These are phyloP conservation scores for Niebla homalea DNA, from an alignment of 495 filamentous ascomycete species.

Conservation along the genomic window DNA sequence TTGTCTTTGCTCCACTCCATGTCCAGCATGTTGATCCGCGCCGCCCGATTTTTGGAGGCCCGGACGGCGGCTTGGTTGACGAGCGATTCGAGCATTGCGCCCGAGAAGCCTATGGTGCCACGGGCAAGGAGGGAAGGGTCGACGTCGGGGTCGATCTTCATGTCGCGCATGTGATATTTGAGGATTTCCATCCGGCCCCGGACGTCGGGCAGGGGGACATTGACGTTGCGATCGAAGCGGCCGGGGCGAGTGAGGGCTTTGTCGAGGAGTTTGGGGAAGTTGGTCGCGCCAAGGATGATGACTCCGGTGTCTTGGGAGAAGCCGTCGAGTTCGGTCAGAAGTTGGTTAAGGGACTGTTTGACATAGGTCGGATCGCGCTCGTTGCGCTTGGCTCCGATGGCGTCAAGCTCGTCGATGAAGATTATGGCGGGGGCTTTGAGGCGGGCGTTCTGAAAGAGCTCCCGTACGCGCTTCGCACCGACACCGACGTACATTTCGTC, in stretches of 20 bases:
- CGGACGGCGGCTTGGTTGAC: constrained; percentile 92
- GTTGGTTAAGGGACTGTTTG: constrained; percentile 93
- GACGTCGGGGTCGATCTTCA: constrained; percentile 64
- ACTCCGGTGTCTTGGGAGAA: constrained; percentile 90
- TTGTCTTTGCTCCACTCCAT: constrained; percentile 98
- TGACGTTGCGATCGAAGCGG: constrained; percentile 85
- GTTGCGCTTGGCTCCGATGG: constrained; percentile 87
- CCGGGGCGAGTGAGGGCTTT: constrained; percentile 90
- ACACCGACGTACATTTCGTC: constrained; percentile 98
- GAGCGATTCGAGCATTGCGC: constrained; percentile 89
- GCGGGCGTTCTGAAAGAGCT: constrained; percentile 82
- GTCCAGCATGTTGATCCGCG: constrained; percentile 59
- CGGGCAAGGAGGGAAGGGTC: constrained; percentile 71
- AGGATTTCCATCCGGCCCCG: constrained; percentile 85
- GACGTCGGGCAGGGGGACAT: constrained; percentile 86
- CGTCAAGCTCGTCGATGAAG: constrained; percentile 96
- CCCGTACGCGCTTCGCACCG: constrained; percentile 91
- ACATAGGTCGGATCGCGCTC: constrained; percentile 90
- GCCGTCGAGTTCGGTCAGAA: constrained; percentile 94
- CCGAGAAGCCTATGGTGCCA: constrained; percentile 82
- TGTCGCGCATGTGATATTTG: constrained; percentile 78
- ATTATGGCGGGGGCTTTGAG: constrained; percentile 87
- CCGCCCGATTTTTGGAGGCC: constrained; percentile 66
- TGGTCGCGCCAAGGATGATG: constrained; percentile 90
- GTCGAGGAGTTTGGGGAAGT: constrained; percentile 87